Evolutionary conservation across 768 basidiomycete genomes (phyloP), one percentile per base, ranked within the genome.

Genomic region (Coprinopsis marcescibilis): DNA sequence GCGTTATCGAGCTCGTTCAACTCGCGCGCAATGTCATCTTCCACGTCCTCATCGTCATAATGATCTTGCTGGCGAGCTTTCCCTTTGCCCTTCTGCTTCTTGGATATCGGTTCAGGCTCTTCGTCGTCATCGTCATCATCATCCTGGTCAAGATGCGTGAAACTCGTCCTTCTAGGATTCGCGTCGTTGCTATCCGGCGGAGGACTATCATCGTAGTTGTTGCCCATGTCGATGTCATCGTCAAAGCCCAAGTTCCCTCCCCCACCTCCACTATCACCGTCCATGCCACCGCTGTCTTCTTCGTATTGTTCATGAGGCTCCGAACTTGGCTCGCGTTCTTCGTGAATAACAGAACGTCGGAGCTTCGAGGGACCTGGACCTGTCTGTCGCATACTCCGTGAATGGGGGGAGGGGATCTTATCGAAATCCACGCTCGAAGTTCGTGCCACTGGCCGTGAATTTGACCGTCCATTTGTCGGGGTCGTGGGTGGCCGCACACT

Each of bases 351-450:
- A 48, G 73, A 66, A 21, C 47, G 66, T 3, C 63, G 67, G n/a
- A 74, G 62, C 3, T 55, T 64, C 3, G 74, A 76, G 1, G 68
- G 69, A 1, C 69, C 70, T 3, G 68, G 60, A 8, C 65, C 69
- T 2, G 66, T 62, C 38, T 66, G 65, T 33, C 59, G 27, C 68
- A 71, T 12, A 55, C 52, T 4, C 21, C 62, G 61, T 5, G 64
- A 61, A 5, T 69, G 73, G 6, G 82, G 82, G 11, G 83, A 83
- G 1, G 83, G 83, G 0, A 83, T 69, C 38, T 70, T 60, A 60
- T 84, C 82, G 53, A 78, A 85, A 55, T 81, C 73, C 14, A 80
- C 58, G n/a, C 72, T 72, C 13, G 80, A 76, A 1, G 68, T 68
- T 5, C 77, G 78, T 48, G 67, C 57, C 30, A 76, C 61, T n/a